Base-by-base conservation (phyloP, 1,139 yeast genomes). In the Yamadazyma atmosphaerica region DNA sequence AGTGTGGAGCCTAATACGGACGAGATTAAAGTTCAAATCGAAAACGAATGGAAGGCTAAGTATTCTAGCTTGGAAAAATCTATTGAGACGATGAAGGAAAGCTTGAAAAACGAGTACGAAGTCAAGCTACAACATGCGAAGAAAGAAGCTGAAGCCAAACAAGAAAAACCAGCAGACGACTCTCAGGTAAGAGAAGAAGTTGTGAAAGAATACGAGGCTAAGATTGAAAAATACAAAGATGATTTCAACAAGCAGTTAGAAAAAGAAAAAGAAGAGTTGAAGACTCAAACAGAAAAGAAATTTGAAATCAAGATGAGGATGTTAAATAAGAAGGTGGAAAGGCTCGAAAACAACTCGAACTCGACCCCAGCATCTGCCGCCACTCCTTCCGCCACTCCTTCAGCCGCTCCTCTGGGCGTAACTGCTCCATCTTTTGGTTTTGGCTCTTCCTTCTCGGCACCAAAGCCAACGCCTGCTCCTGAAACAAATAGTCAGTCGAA, bases 281-380 rank as follows among this genome's bases (percentile, higher is more conserved):
- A 58, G 40, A 51, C 56, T 38, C 63, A 62, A 37, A 62, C 65
- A 21, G 72, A 68, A 38, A 72, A 71, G 55, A 60, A 65, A 42
- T 65, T 59, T 42, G 74, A 70, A 40, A 56, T 70, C 43, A 68
- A 67, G 46, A 56, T 71, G 47, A 65, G 63, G 41, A 68, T 66
- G 66, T 62, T 72, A 54, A 71, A 62, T 48, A 63, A 73, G 46
- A 71, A 67, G 50, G 55, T 68, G 27, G 75, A 70, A 32, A 62
- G 60, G 32, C 51, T 63, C 21, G 72, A 65, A 30, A 45, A 51
- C 25, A 28, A 33, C 23, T 12, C 18, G 17, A 26, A 23, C 2
- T 14, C 9, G 7, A 3, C 14, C 14, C 32, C 12, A n/a, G n/a
- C 17, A 12, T 14, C 24, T 16, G 23, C 30, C 11, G 15, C 14